Conservation (phyloP, 108 stramenopile species). For the Cyclotella distinguenda region DNA sequence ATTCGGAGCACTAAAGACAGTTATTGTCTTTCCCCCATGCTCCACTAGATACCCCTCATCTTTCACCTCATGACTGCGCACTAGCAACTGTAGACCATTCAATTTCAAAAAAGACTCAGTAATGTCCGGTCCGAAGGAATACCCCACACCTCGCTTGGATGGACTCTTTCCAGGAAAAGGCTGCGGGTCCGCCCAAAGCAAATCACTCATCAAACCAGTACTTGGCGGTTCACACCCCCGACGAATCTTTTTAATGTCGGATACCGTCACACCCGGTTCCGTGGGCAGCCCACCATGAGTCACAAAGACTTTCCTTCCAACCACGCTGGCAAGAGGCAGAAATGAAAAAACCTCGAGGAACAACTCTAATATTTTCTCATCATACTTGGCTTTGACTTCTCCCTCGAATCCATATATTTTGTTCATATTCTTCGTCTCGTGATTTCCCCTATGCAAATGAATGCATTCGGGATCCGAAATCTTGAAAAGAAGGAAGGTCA, state of each 20-base stretch:
- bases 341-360: slow-evolving; percentile 93
- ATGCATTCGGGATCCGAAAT: slow-evolving; percentile 82
- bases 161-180: slow-evolving; percentile 92
- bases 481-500: slow-evolving; percentile 91
- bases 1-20: slow-evolving; percentile 98
- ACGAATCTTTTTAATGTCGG: slow-evolving; percentile 83
- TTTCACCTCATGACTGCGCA: slow-evolving; percentile 96
- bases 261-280: slow-evolving; percentile 83
- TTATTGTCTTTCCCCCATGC: slow-evolving; percentile 98
- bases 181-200: slow-evolving; percentile 98
- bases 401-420: slow-evolving; percentile 99
- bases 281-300: slow-evolving; percentile 94
- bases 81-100: slow-evolving; percentile 83
- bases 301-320: slow-evolving; percentile 91
- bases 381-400: slow-evolving; percentile 98
- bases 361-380: slow-evolving; percentile 92
- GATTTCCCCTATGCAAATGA: slow-evolving; percentile 92
- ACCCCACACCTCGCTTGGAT: slow-evolving; percentile 96
- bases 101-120: slow-evolving; percentile 82
- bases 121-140: slow-evolving; percentile 95
- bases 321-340: slow-evolving; percentile 85
- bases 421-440: slow-evolving; percentile 99
- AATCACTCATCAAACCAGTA: slow-evolving; percentile 93
- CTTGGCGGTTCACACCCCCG: slow-evolving; percentile 93
- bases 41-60: slow-evolving; percentile 99